These are phyloP conservation scores for Magnolia changhungtana DNA, from an alignment of 164 flowering plant genomes.

Conservation along the genomic window DNA sequence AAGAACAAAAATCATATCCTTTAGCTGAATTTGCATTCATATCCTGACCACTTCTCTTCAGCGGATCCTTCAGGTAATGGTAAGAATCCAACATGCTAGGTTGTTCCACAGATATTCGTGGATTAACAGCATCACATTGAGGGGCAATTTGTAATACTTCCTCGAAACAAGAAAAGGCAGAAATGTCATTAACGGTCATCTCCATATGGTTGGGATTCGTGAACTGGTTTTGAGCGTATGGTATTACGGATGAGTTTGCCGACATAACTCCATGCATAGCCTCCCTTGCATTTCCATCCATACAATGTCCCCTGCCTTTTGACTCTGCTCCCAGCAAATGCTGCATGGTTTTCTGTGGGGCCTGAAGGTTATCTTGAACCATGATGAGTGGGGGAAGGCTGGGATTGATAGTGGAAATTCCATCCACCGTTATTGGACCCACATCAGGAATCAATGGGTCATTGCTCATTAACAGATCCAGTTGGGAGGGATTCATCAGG, in stretches of 20 bases:
- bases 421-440: conserved; percentile 3
- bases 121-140: conserved; percentile 5
- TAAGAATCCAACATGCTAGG: not conserved
- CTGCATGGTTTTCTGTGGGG: conserved; percentile 10
- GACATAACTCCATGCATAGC: conserved; percentile 10
- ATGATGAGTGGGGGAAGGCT: conserved; percentile 14
- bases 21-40: not conserved
- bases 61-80: not conserved
- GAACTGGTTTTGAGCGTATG: conserved; percentile 12
- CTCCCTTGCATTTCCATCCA: conserved; percentile 8
- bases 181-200: conserved; percentile 17
- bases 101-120: conserved; percentile 12
- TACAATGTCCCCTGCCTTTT: not conserved
- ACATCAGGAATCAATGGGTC: conserved; percentile 16
- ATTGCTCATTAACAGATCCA: conserved; percentile 13
- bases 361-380: conserved; percentile 22
- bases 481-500: conserved; percentile 7
- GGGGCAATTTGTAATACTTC: conserved; percentile 21
- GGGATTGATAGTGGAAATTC: conserved; percentile 13
- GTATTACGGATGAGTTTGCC: conserved; percentile 8
- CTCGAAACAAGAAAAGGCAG: conserved; percentile 21
- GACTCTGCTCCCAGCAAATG: conserved; percentile 3
- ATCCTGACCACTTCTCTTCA: not conserved
- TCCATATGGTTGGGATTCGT: conserved; percentile 15
- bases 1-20: conserved; percentile 15